Conservation (phyloP, 169 alveolate genomes). For the Babesia divergens region DNA sequence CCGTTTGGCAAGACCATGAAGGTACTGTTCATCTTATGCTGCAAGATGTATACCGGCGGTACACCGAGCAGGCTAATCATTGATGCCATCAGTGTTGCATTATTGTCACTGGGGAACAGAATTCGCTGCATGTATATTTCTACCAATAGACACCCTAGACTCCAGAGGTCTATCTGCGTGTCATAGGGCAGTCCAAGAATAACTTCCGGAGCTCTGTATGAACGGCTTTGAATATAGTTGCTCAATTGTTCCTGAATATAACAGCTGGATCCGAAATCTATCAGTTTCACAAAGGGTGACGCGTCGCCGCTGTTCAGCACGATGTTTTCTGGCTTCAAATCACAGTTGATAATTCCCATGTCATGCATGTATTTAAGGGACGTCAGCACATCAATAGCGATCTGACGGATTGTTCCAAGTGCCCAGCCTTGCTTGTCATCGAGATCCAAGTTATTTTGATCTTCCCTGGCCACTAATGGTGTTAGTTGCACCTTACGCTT, state of each 20-base stretch:
- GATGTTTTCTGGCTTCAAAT: constrained; percentile 64
- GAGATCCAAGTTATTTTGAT: not conserved
- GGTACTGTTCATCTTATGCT: constrained; percentile 63
- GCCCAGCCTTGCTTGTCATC: constrained; percentile 40
- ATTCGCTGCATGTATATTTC: constrained; percentile 90
- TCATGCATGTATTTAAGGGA: constrained; percentile 48
- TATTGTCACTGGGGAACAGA: constrained; percentile 82
- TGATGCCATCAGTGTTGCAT: constrained; percentile 78
- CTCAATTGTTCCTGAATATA: constrained; percentile 89
- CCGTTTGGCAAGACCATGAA: constrained; percentile 64
- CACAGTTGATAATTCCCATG: constrained; percentile 60
- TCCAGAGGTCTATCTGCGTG: constrained; percentile 97
- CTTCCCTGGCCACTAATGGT: not conserved
- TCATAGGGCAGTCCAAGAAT: constrained; percentile 95
- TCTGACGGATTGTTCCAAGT: constrained; percentile 11
- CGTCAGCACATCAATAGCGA: constrained; percentile 38
- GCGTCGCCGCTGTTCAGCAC: constrained; percentile 14
- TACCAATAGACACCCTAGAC: constrained; percentile 95
- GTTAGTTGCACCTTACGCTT: not conserved
- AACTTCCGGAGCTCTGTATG: constrained; percentile 98
- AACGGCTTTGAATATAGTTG: constrained; percentile 93
- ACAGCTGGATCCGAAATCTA: constrained; percentile 95
- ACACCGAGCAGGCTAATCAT: constrained; percentile 77
- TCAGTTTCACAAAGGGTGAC: constrained; percentile 80
- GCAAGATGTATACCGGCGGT: constrained; percentile 77